Conservation (phyloP, 2,329 filamentous ascomycete species). For the Penicillium sclerotigenum region DNA sequence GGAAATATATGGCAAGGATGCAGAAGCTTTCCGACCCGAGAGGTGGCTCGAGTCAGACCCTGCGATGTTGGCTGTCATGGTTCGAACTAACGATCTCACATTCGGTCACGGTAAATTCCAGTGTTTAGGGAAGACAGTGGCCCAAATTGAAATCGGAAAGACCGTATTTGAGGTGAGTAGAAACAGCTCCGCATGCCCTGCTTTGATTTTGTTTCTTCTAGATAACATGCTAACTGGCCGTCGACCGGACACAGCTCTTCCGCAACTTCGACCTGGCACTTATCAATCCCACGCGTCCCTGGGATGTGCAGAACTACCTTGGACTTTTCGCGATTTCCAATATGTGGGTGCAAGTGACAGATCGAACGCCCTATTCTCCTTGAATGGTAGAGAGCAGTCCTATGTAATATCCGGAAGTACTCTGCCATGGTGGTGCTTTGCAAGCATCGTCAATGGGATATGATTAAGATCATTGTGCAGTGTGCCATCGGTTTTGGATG, state of each 20-base stretch:
- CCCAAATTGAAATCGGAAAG: conserved; percentile 17
- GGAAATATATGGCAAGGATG: conserved; percentile 16
- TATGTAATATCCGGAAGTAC: neutral
- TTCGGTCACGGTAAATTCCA: conserved; percentile 19
- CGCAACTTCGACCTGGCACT: conserved; percentile 19
- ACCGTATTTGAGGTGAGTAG: conserved; percentile 15
- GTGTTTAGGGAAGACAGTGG: conserved; percentile 19
- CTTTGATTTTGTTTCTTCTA: neutral
- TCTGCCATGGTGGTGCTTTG: neutral
- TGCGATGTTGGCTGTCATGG: conserved; percentile 10
- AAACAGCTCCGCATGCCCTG: neutral
- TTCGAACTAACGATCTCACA: conserved; percentile 15
- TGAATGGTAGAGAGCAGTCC: neutral
- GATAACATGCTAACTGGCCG: neutral
- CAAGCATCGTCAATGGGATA: too few species aligned
- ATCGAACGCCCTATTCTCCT: neutral
- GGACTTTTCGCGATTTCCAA: conserved; percentile 18
- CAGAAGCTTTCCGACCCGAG: conserved; percentile 17
- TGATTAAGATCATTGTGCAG: too few species aligned
- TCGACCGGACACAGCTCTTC: conserved; percentile 9
- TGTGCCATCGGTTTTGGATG: too few species aligned
- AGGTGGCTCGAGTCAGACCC: conserved; percentile 16
- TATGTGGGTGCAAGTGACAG: conserved; percentile 18
- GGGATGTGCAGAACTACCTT: conserved; percentile 15
- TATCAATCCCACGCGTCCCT: conserved; percentile 17